Base-by-base conservation (phyloP, 208 protist genomes). In the Leishmania major region DNA sequence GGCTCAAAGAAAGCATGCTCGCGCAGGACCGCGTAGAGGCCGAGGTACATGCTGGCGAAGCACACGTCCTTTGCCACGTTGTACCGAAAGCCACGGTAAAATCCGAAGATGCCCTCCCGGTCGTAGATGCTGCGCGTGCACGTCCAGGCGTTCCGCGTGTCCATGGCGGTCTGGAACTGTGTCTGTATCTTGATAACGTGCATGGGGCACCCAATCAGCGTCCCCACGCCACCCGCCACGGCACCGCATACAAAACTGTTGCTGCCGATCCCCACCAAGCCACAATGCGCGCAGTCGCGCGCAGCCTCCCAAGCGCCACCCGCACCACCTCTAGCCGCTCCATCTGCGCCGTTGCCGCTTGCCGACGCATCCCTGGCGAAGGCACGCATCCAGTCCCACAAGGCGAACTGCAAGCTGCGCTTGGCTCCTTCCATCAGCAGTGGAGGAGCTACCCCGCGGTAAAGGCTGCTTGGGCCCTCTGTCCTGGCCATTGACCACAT, bases 131-230 rank as follows among this genome's bases (percentile, higher is more conserved):
- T 79, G 5, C 78, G 40, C 75, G 87, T 86, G 78, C 92, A 97
- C 62, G 93, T 93, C 92, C 92, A 95, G 49, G 93, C 90, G 82
- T 96, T 97, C 5, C 83, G 82, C 13, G 89, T 96, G 70, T 75
- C 75, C 17, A 60, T 40, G 5, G 77, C 70, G 0, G 95, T 96
- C 51, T 84, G 82, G 75, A 90, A 92, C 83, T 97, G 95, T 31
- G 95, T 96, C 57, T 92, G 87, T n/a, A 97, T 93, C 79, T 97
- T 97, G 51, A 97, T 90, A 25, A 97, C 95, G 80, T 97, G 92
- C 88, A 96, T 92, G 13, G 95, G 95, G 78, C 95, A 97, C 13
- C 95, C 92, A 81, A 97, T 93, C 47, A 96, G 51, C 37, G 95
- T 96, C n/a, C 95, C 95, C 1, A 90, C n/a, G 25, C 87, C 92